Evolutionary conservation across 1,284 basidiomycete species (phyloP), one percentile per base, ranked within the genome.

Genomic region (Cerrena zonata): DNA sequence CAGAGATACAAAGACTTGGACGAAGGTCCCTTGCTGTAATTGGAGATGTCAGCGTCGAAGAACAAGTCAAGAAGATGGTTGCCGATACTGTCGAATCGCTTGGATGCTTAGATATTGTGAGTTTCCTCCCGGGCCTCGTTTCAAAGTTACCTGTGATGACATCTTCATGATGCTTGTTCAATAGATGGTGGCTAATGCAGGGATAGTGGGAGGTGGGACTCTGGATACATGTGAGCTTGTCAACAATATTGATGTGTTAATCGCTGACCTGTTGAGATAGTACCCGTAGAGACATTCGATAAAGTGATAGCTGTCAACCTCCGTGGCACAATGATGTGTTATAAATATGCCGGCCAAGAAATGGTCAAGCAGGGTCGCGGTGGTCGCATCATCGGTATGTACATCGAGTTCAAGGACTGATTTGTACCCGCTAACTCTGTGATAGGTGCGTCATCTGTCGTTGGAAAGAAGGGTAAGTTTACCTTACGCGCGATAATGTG

Each of bases 131-230:
- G 13, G 36, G 25, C 5, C 7, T 34, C 15, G 7, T 15, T 34
- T 12, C 41, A 26, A 18, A n/a, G 37, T 12, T 7, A 21, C 41
- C 42, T 39, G 12, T 11, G 25, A 12, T 19, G 10, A 12, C 22
- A 13, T 7, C 24, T 43, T 34, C 15, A 24, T 12, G 2, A 15
- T 23, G n/a, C 4, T 24, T n/a, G n/a, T 10, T 38, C 23, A 42
- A 19, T 46, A 67, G 65, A 66, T 67, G 62, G 53, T 67, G 22
- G 66, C 66, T 15, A 67, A 67, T 42, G 66, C 63, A 7, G 65
- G 66, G 2, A 55, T 65, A 45, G 57, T 39, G 15, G 21, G 24
- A 2, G 45, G 47, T 22, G 47, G 36, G n/a, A 47, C 38, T 22
- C n/a, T 61, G n/a, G n/a, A n/a, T n/a, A n/a, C n/a, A n/a, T n/a